phyloP scores from a whole-genome alignment of 805 yeast genomes.

The Metschnikowia cubensis region DNA sequence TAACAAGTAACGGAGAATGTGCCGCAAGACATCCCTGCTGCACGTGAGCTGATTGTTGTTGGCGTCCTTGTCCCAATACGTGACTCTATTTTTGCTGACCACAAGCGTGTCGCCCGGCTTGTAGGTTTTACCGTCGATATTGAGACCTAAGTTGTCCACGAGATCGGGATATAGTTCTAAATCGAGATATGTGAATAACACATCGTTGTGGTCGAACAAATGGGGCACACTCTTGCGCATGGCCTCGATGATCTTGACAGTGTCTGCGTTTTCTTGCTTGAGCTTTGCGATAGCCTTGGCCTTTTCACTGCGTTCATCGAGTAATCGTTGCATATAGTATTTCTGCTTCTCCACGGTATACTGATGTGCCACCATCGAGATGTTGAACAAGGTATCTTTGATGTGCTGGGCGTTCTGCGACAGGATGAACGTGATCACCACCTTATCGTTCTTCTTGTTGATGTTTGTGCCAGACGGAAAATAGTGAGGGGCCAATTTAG shows the following conservation, averaged over 20 bases:
- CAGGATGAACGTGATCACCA: conserved; percentile 48
- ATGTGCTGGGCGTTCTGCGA: conserved; percentile 29
- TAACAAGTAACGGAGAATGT: conserved; percentile 38
- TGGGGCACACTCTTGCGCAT: conserved; percentile 49
- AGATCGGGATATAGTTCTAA: conserved; percentile 32
- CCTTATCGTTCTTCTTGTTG: conserved; percentile 34
- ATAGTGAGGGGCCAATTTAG: conserved; percentile 29
- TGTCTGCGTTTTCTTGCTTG: conserved; percentile 41
- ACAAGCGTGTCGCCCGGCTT: conserved; percentile 55
- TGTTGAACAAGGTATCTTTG: conserved; percentile 32
- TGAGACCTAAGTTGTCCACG: conserved; percentile 34
- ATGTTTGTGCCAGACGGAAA: conserved; percentile 25
- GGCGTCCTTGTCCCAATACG: conserved; percentile 30
- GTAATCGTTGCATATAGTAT: conserved; percentile 34
- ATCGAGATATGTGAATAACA: conserved; percentile 50
- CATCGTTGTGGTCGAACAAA: conserved; percentile 40
- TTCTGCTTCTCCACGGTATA: conserved; percentile 44
- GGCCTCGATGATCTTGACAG: conserved; percentile 42
- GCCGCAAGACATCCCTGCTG: conserved; percentile 29
- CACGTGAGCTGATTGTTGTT: conserved; percentile 35
- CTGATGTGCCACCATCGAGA: conserved; percentile 47
- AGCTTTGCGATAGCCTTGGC: conserved; percentile 39
- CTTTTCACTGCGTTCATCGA: conserved; percentile 33
- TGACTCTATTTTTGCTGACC: conserved; percentile 41
- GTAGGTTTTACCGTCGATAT: conserved; percentile 29